phyloP scores from a whole-genome alignment of 176 grass and related monocot species.

The Pontederia crassipes region DNA sequence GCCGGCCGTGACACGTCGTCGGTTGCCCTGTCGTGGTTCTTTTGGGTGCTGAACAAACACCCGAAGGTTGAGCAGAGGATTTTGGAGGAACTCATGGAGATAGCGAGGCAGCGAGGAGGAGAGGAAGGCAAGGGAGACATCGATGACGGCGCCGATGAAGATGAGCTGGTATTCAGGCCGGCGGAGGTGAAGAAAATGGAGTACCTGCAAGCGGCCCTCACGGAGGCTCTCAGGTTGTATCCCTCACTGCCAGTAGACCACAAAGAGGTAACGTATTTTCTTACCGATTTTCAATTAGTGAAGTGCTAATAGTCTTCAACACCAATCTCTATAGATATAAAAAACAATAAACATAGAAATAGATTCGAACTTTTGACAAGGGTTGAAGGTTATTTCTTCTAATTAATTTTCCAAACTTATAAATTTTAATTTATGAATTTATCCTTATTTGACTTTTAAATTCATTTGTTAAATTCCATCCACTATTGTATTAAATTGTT shows the following conservation, averaged over 20 bases:
- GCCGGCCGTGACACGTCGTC: constrained; percentile 94
- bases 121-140: neutral
- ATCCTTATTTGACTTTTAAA: too few relatives aligned
- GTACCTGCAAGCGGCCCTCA: constrained; percentile 81
- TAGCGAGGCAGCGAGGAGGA: constrained; percentile 22
- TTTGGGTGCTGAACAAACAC: constrained; percentile 71
- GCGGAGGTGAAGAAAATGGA: constrained; percentile 92
- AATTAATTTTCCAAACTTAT: too few relatives aligned
- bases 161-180: constrained; percentile 55
- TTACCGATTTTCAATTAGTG: too few relatives aligned
- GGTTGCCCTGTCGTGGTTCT: constrained; percentile 95
- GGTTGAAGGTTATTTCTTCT: too few relatives aligned
- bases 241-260: constrained; percentile 86
- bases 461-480: too few relatives aligned
- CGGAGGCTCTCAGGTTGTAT: constrained; percentile 78
- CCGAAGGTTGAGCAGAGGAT: constrained; percentile 50
- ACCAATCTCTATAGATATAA: too few relatives aligned
- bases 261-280: constrained; percentile 54
- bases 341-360: too few relatives aligned
- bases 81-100: constrained; percentile 48
- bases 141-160: neutral
- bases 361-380: too few relatives aligned
- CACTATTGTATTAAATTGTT: too few relatives aligned
- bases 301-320: too few relatives aligned
- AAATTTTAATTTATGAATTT: too few relatives aligned